Evolutionary conservation across 2,329 filamentous ascomycete genomes (phyloP), one percentile per base, ranked within the genome.

Genomic region (Fusarium albidum): DNA sequence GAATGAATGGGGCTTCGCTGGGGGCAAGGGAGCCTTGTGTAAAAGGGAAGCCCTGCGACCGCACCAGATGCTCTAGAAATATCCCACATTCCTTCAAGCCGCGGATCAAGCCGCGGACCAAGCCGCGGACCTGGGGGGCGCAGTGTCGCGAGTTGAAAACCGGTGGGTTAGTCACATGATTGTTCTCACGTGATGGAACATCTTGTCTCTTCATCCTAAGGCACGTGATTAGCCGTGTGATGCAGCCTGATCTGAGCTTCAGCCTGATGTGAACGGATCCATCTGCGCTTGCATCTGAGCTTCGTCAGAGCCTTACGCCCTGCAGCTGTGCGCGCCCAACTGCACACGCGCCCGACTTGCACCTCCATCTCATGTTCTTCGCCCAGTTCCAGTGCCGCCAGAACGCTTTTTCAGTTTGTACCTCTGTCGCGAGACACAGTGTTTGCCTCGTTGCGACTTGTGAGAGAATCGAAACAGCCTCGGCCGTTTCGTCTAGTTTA

Each of bases 291-390:
- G 61, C 62, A 53, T 47, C 44, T 65, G 63, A 59, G 63, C 28
- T 21, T 63, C 52, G 45, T 63, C 53, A 55, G 57, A 61, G 65
- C 65, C 65, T 65, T 66, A 68, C 56, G 59, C 52, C 55, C 39
- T 57, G 34, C 46, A 53, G 35, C 65, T 57, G 57, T 66, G 58
- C 52, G 63, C 59, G 65, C 65, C 65, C 63, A 68, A 68, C 61
- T 56, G 63, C 61, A 57, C 53, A 54, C 43, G 60, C 61, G 58
- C 63, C 63, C 61, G 48, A 64, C 50, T 47, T 60, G 49, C 44
- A 21, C 43, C 50, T 55, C 47, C 32, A 45, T 52, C 50, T 49
- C 49, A 60, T 58, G 49, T 54, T 59, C 51, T 29, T 64, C 55
- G 59, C 55, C 57, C 49, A 40, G 55, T 41, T 50, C 44, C 55